Evolutionary conservation across 305 asterid species (phyloP), one percentile per base, ranked within the genome.

Genomic region (Caryopteris hybrid): DNA sequence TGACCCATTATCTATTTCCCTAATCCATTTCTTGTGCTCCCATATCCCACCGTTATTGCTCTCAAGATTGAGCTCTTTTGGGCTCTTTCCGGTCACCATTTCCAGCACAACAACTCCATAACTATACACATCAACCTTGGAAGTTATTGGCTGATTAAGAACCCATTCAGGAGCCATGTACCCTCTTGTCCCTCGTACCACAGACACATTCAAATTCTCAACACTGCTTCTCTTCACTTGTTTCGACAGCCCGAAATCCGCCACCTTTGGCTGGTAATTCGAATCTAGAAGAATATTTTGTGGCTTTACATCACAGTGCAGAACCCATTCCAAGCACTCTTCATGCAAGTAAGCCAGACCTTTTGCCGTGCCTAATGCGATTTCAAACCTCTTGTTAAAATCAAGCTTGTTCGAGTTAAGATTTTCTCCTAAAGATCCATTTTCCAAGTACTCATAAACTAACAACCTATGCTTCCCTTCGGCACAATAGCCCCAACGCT

Each of bases 41-140:
- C 0, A 11, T 11, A 36, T 7, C 21, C 14, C 53, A 3, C 55
- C 36, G 1, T 0, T 17, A 12, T 10, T 25, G 9, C 10, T 21
- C 4, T 12, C 65, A 17, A 59, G 3, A 59, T 38, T 39, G 18
- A 59, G 41, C 17, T 38, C 34, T 6, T 20, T 5, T 0, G 81
- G 76, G 42, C 52, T 63, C 63, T 60, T 64, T 12, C 88, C 82
- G 0, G 77, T 81, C 23, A 79, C 42, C 78, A 84, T 70, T 61
- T 83, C 88, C 50, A 83, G 27, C 46, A 83, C 75, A 0, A 83
- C 84, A 5, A 83, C 43, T 4, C 88, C 88, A 17, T 78, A 83
- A 47, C 86, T 81, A 34, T 80, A 80, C 46, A 83, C 86, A 42
- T 83, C 86, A 0, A 80, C 88, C 60, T 83, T 83, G 0, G 88